Evolutionary conservation across 2,329 filamentous ascomycete genomes (phyloP).

Genomic region (Hypoxylon rubiginosum): DNA sequence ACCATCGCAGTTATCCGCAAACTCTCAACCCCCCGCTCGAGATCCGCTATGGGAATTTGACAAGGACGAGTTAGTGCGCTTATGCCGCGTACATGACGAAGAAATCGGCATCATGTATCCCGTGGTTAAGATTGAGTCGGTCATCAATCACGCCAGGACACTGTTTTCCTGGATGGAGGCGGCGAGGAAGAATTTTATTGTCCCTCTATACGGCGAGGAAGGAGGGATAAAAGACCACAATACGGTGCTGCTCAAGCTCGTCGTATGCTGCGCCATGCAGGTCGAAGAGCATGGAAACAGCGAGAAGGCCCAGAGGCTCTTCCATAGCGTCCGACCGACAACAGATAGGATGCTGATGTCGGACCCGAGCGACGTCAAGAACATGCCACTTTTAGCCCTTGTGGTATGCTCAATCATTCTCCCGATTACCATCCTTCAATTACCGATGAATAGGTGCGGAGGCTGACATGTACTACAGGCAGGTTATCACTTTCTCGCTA

Average conservation of each 20-base stretch:
- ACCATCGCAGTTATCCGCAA: constrained; percentile 55
- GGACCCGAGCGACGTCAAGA: constrained; percentile 62
- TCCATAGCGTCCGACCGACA: constrained; percentile 79
- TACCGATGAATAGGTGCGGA: neutral
- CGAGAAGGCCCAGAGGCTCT: constrained; percentile 78
- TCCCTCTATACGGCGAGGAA: constrained; percentile 52
- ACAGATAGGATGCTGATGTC: constrained; percentile 75
- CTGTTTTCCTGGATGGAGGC: constrained; percentile 80
- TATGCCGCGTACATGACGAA: constrained; percentile 87
- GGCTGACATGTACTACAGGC: constrained; percentile 54
- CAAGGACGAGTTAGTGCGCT: constrained; percentile 82
- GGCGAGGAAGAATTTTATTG: constrained; percentile 53
- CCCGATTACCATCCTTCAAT: neutral
- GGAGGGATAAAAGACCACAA: constrained; percentile 62
- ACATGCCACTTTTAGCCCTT: constrained; percentile 65
- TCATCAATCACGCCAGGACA: constrained; percentile 77
- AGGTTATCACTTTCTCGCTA: constrained; percentile 84
- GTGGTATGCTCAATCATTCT: constrained; percentile 44
- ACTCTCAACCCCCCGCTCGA: constrained; percentile 50
- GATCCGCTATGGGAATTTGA: constrained; percentile 87
- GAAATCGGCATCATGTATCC: constrained; percentile 96
- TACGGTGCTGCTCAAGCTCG: constrained; percentile 82
- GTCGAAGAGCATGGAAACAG: constrained; percentile 86
- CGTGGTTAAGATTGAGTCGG: constrained; percentile 78
- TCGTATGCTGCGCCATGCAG: constrained; percentile 82